phyloP scores from a whole-genome alignment of 2,329 filamentous ascomycete species.

The Colletotrichum endophyticum region DNA sequence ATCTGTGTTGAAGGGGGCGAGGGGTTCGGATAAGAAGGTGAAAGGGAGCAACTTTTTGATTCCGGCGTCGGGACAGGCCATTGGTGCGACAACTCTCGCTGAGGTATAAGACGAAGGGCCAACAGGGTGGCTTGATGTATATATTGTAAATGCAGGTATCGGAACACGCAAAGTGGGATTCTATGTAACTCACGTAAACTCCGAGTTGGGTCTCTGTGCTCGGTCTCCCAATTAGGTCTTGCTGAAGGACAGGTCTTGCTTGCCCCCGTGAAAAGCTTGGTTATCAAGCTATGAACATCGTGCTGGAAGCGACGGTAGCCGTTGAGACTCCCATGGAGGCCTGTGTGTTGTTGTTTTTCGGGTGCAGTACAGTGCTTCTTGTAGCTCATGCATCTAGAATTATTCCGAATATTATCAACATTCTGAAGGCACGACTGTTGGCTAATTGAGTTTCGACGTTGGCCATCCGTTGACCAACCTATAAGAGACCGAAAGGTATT shows the following conservation, averaged over 20 bases:
- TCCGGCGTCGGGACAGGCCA: conserved; percentile 36
- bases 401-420: neutral
- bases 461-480: neutral
- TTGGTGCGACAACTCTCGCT: conserved; percentile 38
- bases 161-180: neutral
- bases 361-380: neutral
- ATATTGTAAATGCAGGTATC: neutral
- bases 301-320: neutral
- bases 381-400: neutral
- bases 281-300: neutral
- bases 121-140: neutral
- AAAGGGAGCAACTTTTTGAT: conserved; percentile 44
- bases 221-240: neutral
- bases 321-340: neutral
- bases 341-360: neutral
- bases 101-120: neutral
- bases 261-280: neutral
- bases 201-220: neutral
- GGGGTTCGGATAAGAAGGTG: conserved; percentile 40
- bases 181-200: neutral
- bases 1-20: conserved; percentile 36
- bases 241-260: neutral
- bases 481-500: neutral
- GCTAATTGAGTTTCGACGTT: neutral
- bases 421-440: neutral